Evolutionary conservation across 2,329 filamentous ascomycete species (phyloP), one percentile per base, ranked within the genome.

Genomic region (Phialocephala subalpina): DNA sequence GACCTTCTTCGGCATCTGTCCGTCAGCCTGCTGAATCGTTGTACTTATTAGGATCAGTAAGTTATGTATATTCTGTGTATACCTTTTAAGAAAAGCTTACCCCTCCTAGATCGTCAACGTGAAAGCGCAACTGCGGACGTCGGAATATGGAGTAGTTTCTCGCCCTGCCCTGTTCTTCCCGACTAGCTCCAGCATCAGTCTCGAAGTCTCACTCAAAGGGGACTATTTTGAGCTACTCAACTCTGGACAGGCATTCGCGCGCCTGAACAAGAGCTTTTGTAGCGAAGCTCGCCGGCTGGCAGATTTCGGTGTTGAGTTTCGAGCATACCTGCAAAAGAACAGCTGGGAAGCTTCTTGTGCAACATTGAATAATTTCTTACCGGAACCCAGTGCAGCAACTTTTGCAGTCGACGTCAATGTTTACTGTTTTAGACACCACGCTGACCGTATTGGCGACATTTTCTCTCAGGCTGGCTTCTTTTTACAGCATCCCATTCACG

Each of bases 401-500:
- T 56, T 56, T 56, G 52, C 52, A 14, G 52, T 56, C 25, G 52
- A 56, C 52, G 29, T 56, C 52, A 29, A 18, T 22, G 52, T 56
- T 12, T 22, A 56, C 52, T 14, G 52, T 22, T 56, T 56, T 18
- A 56, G 52, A 18, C 52, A 56, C 52, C 52, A 56, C 29, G 52
- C 52, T 56, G 52, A 56, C 52, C 52, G 52, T 56, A 56, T 59
- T 59, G 57, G 57, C 12, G 36, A 42, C 22, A 22, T 59, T 12
- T 45, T 59, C 18, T 59, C 57, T 14, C 35, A 59, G 27, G 57
- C 57, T 42, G 36, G 57, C n/a, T 59, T 59, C 22, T 59, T 42
- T 45, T 20, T 59, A 27, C 57, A 59, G 36, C 57, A 25, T 45
- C 57, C 57, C 45, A 8, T n/a, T 36, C 18, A 42, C 27, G 5